Conservation (phyloP, 139 green algal species). For the Coelastrella sp. region DNA sequence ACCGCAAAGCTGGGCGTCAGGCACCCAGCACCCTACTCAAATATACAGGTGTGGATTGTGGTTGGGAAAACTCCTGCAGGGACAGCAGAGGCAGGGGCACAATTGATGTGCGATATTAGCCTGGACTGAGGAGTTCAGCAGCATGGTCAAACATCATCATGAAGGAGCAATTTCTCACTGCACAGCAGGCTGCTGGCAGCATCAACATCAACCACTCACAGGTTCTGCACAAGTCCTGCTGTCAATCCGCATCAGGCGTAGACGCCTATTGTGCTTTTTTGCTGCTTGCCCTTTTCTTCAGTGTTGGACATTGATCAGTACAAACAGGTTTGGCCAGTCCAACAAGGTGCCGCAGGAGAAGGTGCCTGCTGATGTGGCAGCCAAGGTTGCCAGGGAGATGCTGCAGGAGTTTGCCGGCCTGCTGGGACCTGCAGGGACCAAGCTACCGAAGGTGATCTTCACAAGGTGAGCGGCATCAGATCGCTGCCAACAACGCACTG, state of each 20-base stretch:
- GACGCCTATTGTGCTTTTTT: background rate
- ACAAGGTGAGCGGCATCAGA: constrained; percentile 28
- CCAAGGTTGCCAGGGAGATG: constrained; percentile 66
- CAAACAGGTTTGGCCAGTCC: constrained; percentile 67
- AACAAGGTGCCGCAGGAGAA: constrained; percentile 79
- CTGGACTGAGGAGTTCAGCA: too few species aligned
- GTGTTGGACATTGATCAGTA: constrained; percentile 89
- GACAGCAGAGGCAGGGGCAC: background rate
- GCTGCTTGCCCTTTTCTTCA: constrained; percentile 43
- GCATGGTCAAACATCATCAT: too few species aligned
- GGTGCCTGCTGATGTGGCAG: constrained; percentile 65
- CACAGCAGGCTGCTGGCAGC: background rate
- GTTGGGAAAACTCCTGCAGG: background rate
- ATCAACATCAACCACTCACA: background rate
- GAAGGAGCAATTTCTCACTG: background rate
- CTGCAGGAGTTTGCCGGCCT: constrained; percentile 52
- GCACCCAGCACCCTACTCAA: constrained; percentile 1
- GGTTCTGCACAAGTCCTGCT: background rate
- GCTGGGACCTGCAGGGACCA: constrained; percentile 35
- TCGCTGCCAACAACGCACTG: background rate
- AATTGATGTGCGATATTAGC: background rate
- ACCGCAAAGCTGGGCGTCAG: constrained; percentile 71
- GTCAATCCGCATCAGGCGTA: background rate
- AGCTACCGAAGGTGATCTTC: constrained; percentile 45
- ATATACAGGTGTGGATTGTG: background rate